Percentiles rank a stretch among this genome's conserved stretches.
Evolutionary conservation across 2,329 filamentous ascomycete species (phyloP).

Genomic region (Hypoxylon sp.): DNA sequence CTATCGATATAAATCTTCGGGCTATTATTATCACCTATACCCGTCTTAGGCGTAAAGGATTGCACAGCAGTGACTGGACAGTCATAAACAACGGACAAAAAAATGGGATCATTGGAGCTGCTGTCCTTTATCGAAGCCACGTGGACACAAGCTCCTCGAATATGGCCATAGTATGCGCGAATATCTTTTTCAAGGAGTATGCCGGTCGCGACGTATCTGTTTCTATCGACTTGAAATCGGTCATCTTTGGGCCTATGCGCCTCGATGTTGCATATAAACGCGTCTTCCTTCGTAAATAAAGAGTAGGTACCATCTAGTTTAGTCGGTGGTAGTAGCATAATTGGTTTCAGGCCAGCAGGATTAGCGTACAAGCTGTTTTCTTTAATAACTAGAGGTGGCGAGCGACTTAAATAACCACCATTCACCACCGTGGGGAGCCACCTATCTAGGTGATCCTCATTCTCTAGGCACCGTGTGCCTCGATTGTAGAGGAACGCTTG

Average conservation of each 20-base stretch:
- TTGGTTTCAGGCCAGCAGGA: background rate
- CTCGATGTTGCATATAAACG: background rate
- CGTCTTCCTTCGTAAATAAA: background rate
- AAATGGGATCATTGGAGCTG: background rate
- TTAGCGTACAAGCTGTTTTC: background rate
- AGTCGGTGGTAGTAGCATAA: background rate
- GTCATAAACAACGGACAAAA: background rate
- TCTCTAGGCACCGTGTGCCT: background rate
- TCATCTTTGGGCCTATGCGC: background rate
- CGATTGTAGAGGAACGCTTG: background rate
- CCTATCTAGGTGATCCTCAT: background rate
- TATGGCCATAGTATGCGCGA: background rate
- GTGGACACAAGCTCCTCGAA: background rate
- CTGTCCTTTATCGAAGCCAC: background rate
- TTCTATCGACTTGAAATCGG: background rate
- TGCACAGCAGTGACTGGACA: background rate
- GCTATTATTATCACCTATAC: background rate
- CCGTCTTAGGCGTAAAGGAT: background rate
- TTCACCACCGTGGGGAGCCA: background rate
- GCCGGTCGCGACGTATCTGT: background rate
- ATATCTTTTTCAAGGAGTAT: conserved; percentile 2
- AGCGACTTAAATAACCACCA: background rate
- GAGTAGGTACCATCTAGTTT: background rate
- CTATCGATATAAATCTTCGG: background rate
- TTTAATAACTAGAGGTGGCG: background rate